Percentiles rank a stretch among this genome's conserved stretches.
These are phyloP conservation scores for Periconia macrospinosa DNA, from an alignment of 2,329 filamentous ascomycete genomes.

Conservation along the genomic window DNA sequence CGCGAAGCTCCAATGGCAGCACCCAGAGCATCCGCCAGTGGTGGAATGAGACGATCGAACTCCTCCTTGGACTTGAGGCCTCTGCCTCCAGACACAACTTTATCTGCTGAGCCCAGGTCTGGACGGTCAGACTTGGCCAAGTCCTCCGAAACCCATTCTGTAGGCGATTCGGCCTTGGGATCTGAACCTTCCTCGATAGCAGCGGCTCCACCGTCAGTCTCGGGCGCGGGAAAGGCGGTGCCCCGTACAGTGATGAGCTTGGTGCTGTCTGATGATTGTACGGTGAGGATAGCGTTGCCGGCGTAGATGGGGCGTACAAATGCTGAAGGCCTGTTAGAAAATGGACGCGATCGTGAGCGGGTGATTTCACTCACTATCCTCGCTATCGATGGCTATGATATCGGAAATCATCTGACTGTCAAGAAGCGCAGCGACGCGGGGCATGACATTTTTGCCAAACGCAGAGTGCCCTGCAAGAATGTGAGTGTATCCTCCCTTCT, in stretches of 20 bases:
- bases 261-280: constrained; percentile 81
- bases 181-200: constrained; percentile 80
- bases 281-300: constrained; percentile 94
- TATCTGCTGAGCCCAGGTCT: constrained; percentile 84
- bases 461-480: constrained; percentile 88
- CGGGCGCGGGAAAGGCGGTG: constrained; percentile 82
- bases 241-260: constrained; percentile 93
- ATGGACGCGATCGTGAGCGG: not conserved
- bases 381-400: constrained; percentile 80
- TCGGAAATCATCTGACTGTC: constrained; percentile 95
- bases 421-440: constrained; percentile 85
- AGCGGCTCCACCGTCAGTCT: constrained; percentile 72
- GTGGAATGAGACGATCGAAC: constrained; percentile 89
- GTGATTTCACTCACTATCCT: constrained; percentile 66
- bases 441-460: constrained; percentile 94
- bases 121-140: constrained; percentile 91
- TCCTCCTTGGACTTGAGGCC: constrained; percentile 98
- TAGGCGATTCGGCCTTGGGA: constrained; percentile 71
- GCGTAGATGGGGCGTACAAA: constrained; percentile 98
- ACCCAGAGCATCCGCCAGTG: constrained; percentile 86
- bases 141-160: constrained; percentile 93
- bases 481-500: constrained; percentile 92
- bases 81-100: constrained; percentile 89
- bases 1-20: constrained; percentile 95
- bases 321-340: constrained; percentile 45